Base-by-base conservation (phyloP, 2,329 filamentous ascomycete genomes). In the Geosmithia morbida region DNA sequence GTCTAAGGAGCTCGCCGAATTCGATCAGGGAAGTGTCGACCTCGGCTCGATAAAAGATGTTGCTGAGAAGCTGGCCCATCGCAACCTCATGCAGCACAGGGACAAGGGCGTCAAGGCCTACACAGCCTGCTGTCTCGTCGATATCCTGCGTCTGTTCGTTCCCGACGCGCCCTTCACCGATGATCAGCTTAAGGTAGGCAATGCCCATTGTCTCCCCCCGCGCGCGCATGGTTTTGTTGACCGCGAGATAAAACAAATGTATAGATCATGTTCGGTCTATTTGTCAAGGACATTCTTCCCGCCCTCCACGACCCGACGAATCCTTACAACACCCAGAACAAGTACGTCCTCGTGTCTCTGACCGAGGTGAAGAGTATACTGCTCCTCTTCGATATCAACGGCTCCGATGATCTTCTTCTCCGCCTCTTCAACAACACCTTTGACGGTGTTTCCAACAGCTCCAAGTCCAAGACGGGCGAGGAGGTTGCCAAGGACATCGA, bases 301-400 rank as follows among this genome's bases (percentile, higher is more conserved):
- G 81, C 87, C 43, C 78, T 97, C 22, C 83, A 87, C 57, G 83
- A 95, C 57, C 87, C 89, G 13, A 82, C 82, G 40, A 84, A 94
- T 61, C 82, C 89, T 10, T 97, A 96, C 70, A 90, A 94, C 64
- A 81, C 80, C 51, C 89, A 97, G 64, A 87, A 98, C 66, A 81
- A 92, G 65, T 92, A 94, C 59, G 85, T 96, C 51, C 72, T 98
- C 51, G 79, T 81, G 51, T 96, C 89, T 17, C 75, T 98, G 29
- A 83, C 87, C 48, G 87, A 94, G 55, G 85, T 95, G 55, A 95
- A 97, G 71, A 96, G 88, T 66, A 87, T 98, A 41, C 77, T 97
- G 8, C 78, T 98, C 41, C 76, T 98, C 54, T 85, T 86, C 51
- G 92, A 98, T 56, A 77, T 97, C 40, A 83, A 88, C 22, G 83